Evolutionary conservation across 768 basidiomycete genomes (phyloP).

Genomic region (Mycena vulgaris): DNA sequence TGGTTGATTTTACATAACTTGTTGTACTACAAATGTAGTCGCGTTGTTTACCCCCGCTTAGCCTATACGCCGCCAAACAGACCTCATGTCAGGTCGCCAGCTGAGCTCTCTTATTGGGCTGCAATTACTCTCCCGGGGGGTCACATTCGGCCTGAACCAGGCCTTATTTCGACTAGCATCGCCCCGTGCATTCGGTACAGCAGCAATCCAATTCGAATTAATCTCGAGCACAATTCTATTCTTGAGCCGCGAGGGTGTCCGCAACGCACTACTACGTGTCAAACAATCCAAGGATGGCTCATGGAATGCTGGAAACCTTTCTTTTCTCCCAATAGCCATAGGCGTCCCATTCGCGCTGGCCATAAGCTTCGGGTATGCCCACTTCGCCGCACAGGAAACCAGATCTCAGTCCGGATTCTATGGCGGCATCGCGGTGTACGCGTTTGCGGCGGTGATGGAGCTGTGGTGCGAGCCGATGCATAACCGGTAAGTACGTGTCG

Average conservation of each 20-base stretch:
- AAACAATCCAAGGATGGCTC: slow-evolving; percentile 40
- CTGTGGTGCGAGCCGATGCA: slow-evolving; percentile 88
- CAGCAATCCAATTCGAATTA: slow-evolving; percentile 95
- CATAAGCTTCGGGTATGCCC: slow-evolving; percentile 68
- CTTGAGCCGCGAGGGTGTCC: slow-evolving; percentile 92
- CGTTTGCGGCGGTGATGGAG: slow-evolving; percentile 81
- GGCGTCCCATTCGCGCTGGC: slow-evolving; percentile 76
- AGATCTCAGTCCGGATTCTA: slow-evolving; percentile 76
- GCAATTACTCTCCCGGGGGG: slow-evolving; percentile 85
- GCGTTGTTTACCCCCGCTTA: slow-evolving; percentile 41
- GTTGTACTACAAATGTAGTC: not conserved
- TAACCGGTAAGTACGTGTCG: slow-evolving; percentile 66
- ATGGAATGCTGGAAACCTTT: slow-evolving; percentile 61
- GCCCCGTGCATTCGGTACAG: slow-evolving; percentile 90
- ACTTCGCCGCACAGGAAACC: slow-evolving; percentile 67
- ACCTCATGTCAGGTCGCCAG: slow-evolving; percentile 27
- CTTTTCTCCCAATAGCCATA: slow-evolving; percentile 75
- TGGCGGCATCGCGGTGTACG: slow-evolving; percentile 77
- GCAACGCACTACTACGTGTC: slow-evolving; percentile 86
- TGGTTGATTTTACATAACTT: slow-evolving; percentile 30
- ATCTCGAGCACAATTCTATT: slow-evolving; percentile 92
- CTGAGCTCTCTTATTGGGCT: slow-evolving; percentile 83
- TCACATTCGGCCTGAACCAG: slow-evolving; percentile 94
- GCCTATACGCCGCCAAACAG: slow-evolving; percentile 10
- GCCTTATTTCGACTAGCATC: slow-evolving; percentile 86